Evolutionary conservation across 2,329 filamentous ascomycete species (phyloP).

Genomic region (Iodosphaeria phyllophila): DNA sequence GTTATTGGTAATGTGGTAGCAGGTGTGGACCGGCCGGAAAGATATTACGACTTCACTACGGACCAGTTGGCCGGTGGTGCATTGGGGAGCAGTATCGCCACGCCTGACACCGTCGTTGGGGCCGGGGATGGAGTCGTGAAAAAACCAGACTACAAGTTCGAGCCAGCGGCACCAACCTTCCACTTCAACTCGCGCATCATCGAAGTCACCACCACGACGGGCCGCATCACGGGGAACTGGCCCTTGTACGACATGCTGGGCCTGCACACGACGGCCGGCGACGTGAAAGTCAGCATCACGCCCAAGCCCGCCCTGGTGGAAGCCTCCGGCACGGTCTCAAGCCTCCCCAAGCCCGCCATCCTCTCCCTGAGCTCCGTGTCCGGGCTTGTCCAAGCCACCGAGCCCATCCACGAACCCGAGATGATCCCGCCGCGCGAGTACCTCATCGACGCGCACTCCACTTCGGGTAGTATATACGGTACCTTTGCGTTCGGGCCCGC

Average conservation of each 20-base stretch:
- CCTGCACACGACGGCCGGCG: slow-evolving; percentile 24
- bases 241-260: slow-evolving; percentile 29
- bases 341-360: slow-evolving; percentile 18
- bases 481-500: slow-evolving; percentile 19
- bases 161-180: slow-evolving; percentile 16
- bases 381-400: slow-evolving; percentile 20
- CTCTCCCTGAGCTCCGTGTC: slow-evolving; percentile 24
- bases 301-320: slow-evolving; percentile 19
- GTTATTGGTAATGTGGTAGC: slow-evolving; percentile 20
- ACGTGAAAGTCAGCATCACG: slow-evolving; percentile 19
- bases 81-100: background rate
- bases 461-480: slow-evolving; percentile 23
- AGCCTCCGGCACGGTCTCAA: no score
- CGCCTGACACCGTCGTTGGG: no score
- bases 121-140: no score
- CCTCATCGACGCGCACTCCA: slow-evolving; percentile 21
- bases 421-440: slow-evolving; percentile 27
- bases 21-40: slow-evolving; percentile 10
- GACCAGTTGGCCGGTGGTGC: slow-evolving; percentile 1
- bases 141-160: slow-evolving; percentile 9
- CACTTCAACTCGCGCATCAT: slow-evolving; percentile 22
- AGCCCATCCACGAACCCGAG: slow-evolving; percentile 16
- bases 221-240: slow-evolving; percentile 26
- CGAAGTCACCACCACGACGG: slow-evolving; percentile 21
- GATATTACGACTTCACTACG: slow-evolving; percentile 5